phyloP scores from a whole-genome alignment of 495 filamentous ascomycete species.

The Stereocaulon alpinum region DNA sequence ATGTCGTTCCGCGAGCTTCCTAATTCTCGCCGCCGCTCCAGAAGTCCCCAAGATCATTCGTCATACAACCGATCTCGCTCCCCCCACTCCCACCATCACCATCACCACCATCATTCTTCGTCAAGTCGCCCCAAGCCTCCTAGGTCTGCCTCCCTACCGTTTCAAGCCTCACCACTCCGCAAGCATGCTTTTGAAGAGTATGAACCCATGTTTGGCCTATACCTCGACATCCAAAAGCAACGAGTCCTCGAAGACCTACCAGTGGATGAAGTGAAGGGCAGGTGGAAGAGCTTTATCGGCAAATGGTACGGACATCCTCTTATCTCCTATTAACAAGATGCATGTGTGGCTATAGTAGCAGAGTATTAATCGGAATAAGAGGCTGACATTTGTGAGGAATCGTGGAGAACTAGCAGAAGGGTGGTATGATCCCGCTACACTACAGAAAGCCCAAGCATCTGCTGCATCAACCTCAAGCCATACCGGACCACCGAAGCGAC shows the following conservation, averaged over 20 bases:
- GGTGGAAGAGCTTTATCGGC: slow-evolving; percentile 86
- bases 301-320: slow-evolving; percentile 58
- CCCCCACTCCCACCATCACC: slow-evolving; percentile 5
- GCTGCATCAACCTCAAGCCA: slow-evolving; percentile 12
- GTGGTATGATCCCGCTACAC: slow-evolving; percentile 75
- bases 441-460: slow-evolving; percentile 39
- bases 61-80: slow-evolving; percentile 16
- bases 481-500: slow-evolving; percentile 4
- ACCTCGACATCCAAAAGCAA: slow-evolving; percentile 83
- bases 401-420: slow-evolving; percentile 81
- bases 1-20: slow-evolving; percentile 5
- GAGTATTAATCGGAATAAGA: neutral
- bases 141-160: slow-evolving; percentile 45
- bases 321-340: neutral
- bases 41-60: slow-evolving; percentile 1
- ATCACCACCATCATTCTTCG: neutral
- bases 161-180: slow-evolving; percentile 50
- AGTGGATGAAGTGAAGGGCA: slow-evolving; percentile 60
- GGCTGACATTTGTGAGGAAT: slow-evolving; percentile 58
- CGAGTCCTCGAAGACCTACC: slow-evolving; percentile 52
- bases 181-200: slow-evolving; percentile 54
- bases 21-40: slow-evolving; percentile 1
- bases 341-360: neutral
- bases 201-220: slow-evolving; percentile 67
- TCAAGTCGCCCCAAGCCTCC: slow-evolving; percentile 10